Evolutionary conservation across 345 rosid genomes (phyloP).

Genomic region (Eutrema yunnanense): DNA sequence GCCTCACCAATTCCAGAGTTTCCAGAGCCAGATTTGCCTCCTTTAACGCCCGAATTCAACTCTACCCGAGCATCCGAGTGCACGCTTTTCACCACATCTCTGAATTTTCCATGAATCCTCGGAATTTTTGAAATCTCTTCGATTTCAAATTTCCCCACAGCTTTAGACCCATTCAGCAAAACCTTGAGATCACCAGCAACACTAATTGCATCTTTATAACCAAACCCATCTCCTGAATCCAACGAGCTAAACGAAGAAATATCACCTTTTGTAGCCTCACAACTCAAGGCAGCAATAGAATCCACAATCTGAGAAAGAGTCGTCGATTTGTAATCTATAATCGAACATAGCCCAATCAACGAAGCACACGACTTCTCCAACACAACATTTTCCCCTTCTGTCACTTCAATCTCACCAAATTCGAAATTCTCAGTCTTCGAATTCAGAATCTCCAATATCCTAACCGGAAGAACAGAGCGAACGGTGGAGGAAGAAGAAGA

Average conservation of each 20-base stretch:
- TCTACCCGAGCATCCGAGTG: constrained; percentile 49
- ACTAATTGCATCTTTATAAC: constrained; percentile 54
- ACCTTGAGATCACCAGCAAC: constrained; percentile 74
- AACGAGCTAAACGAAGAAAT: constrained; percentile 41
- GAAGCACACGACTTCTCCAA: constrained; percentile 36
- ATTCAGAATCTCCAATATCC: constrained; percentile 33
- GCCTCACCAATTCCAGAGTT: constrained; percentile 22
- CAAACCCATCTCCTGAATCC: constrained; percentile 60
- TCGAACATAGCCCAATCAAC: constrained; percentile 45
- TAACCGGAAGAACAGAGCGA: constrained; percentile 38
- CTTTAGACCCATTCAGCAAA: constrained; percentile 65
- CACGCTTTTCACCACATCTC: constrained; percentile 49
- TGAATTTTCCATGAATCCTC: constrained; percentile 49
- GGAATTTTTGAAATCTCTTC: constrained; percentile 46
- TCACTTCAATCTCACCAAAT: constrained; percentile 32
- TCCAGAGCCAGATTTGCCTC: constrained; percentile 29
- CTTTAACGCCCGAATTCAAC: constrained; percentile 42
- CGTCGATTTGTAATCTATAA: constrained; percentile 53
- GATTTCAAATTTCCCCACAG: constrained; percentile 36
- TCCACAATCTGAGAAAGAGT: constrained; percentile 45
- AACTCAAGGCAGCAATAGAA: constrained; percentile 65
- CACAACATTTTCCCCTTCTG: constrained; percentile 37
- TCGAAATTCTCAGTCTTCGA: constrained; percentile 7
- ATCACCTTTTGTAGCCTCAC: constrained; percentile 57
- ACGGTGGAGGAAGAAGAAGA: constrained; percentile 25